phyloP scores from a whole-genome alignment of 2,329 filamentous ascomycete genomes.

The Arachnomyces sp. region DNA sequence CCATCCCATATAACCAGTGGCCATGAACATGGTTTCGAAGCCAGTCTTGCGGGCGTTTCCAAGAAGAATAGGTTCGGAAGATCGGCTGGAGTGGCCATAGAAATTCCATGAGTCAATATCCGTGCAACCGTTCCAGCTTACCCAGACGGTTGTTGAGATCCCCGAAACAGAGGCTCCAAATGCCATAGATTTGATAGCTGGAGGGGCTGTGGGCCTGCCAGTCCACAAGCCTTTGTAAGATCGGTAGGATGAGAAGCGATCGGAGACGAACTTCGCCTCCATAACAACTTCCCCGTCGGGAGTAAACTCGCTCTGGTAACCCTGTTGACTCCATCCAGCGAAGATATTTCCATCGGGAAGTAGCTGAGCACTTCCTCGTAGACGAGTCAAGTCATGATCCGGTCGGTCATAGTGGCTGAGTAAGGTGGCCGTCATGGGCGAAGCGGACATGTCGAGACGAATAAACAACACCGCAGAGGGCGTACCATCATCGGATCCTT shows the following conservation, averaged over 20 bases:
- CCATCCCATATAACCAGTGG: constrained; percentile 24
- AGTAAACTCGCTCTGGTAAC: constrained; percentile 27
- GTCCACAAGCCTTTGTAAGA: constrained; percentile 31
- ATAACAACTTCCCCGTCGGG: constrained; percentile 23
- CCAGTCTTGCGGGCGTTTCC: constrained; percentile 23
- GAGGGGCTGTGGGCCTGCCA: constrained; percentile 23
- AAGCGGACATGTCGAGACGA: constrained; percentile 19
- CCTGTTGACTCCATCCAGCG: constrained; percentile 26
- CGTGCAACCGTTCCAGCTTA: constrained; percentile 32
- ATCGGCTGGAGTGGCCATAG: constrained; percentile 21
- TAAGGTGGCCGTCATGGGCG: constrained; percentile 21
- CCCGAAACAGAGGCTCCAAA: constrained; percentile 20
- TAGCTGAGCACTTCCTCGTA: constrained; percentile 28
- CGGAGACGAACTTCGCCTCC: constrained; percentile 24
- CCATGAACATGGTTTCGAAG: constrained; percentile 30
- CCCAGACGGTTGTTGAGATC: constrained; percentile 23
- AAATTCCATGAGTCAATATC: constrained; percentile 29
- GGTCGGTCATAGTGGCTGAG: constrained; percentile 24
- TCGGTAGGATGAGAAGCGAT: constrained; percentile 30
- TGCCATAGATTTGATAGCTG: constrained; percentile 22
- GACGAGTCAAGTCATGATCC: constrained; percentile 21
- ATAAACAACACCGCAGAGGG: constrained; percentile 22
- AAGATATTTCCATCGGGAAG: constrained; percentile 29
- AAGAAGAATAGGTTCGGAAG: constrained; percentile 18
- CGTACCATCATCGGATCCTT: constrained; percentile 18